Evolutionary conservation across 2,329 filamentous ascomycete species (phyloP).

Genomic region (Podosphaera xanthii): DNA sequence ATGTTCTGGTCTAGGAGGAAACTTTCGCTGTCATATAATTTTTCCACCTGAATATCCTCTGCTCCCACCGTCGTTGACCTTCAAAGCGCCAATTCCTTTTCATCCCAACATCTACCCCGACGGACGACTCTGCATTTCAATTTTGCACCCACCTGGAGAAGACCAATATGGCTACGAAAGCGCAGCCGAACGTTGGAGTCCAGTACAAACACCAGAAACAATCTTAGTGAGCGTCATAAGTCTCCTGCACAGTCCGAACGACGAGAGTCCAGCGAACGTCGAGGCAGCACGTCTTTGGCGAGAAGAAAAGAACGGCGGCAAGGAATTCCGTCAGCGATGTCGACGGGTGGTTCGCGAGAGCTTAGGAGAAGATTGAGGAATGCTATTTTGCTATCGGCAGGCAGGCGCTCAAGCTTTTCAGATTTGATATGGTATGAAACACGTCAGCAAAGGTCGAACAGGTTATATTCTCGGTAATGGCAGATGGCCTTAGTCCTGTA

Average conservation of each 20-base stretch:
- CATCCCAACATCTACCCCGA: conserved; percentile 84
- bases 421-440: too few species aligned
- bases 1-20: conserved; percentile 40
- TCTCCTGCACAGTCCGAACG: conserved; percentile 78
- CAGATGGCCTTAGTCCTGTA: too few species aligned
- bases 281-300: conserved; percentile 79
- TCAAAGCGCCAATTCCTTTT: conserved; percentile 63
- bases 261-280: conserved; percentile 36
- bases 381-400: background rate
- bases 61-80: conserved; percentile 71
- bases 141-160: conserved; percentile 84
- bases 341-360: conserved; percentile 63
- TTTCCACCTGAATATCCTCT: conserved; percentile 78
- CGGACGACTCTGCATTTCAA: conserved; percentile 87
- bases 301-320: conserved; percentile 41
- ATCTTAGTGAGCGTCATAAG: conserved; percentile 84
- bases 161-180: conserved; percentile 87
- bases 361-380: conserved; percentile 43
- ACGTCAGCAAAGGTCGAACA: too few species aligned
- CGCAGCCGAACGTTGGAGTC: conserved; percentile 76
- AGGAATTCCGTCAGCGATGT: conserved; percentile 58
- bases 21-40: conserved; percentile 65
- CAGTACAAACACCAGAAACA: conserved; percentile 85
- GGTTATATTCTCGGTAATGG: too few species aligned
- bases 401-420: too few species aligned